phyloP scores from a whole-genome alignment of 2,329 filamentous ascomycete species.

The Xylariaceae sp. region DNA sequence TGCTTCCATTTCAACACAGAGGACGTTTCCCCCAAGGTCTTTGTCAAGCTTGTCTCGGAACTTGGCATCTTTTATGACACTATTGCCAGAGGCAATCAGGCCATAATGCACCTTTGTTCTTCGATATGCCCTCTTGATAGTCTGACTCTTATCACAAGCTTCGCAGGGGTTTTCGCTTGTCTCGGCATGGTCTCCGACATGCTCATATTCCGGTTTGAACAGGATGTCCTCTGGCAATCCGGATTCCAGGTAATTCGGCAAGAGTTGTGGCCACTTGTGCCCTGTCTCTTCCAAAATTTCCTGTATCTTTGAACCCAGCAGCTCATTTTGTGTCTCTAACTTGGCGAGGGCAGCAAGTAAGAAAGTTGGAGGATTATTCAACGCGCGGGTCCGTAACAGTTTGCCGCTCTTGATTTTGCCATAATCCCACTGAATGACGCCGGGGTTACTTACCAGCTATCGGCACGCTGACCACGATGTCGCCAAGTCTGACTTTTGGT shows the following conservation, averaged over 20 bases:
- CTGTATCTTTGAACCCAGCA: neutral
- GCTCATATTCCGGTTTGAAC: neutral
- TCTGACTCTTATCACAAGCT: neutral
- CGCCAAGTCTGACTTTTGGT: constrained; percentile 4
- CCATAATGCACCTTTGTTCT: neutral
- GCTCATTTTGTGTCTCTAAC: neutral
- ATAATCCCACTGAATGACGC: constrained; percentile 4
- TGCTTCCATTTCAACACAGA: constrained; percentile 11
- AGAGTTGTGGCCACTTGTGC: neutral
- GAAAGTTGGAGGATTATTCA: neutral
- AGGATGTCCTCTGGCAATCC: neutral
- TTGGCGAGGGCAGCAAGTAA: neutral
- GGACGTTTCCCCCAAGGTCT: constrained; percentile 5
- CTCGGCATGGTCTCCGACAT: neutral
- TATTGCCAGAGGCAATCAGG: constrained; percentile 10
- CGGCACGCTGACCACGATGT: constrained; percentile 5
- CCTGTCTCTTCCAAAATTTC: neutral
- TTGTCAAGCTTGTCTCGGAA: constrained; percentile 4
- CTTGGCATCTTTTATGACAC: constrained; percentile 1
- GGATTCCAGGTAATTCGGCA: neutral
- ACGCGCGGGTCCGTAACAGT: neutral
- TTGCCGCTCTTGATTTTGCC: constrained; percentile 1
- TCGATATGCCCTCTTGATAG: neutral
- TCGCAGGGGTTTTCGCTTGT: neutral
- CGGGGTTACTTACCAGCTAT: constrained; percentile 2